phyloP scores from a whole-genome alignment of 192 early-diverging fungal species.

The Backusella circina region DNA sequence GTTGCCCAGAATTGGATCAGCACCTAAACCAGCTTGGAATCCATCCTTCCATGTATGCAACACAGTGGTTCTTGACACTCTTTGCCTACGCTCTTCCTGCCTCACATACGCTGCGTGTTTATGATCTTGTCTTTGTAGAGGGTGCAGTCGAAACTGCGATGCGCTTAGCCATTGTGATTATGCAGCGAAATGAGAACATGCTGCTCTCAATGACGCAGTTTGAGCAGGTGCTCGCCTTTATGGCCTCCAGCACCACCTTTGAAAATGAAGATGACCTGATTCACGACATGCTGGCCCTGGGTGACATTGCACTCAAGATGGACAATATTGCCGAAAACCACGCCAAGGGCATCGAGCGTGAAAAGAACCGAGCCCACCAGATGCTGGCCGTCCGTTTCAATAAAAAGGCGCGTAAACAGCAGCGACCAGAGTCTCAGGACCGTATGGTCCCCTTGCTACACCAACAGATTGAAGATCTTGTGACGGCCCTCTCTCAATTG shows the following conservation, averaged over 20 bases:
- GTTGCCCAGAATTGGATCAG: constrained; percentile 64
- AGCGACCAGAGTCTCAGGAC: not conserved
- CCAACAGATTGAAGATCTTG: constrained; percentile 60
- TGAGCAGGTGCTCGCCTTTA: constrained; percentile 73
- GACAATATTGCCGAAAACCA: constrained; percentile 64
- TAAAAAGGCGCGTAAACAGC: not conserved
- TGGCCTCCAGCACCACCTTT: constrained; percentile 62
- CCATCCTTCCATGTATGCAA: constrained; percentile 86
- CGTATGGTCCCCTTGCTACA: constrained; percentile 38
- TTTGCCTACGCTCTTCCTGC: constrained; percentile 94
- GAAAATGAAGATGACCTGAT: constrained; percentile 60
- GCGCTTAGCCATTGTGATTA: constrained; percentile 76
- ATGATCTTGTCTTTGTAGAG: constrained; percentile 87
- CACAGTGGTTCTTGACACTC: constrained; percentile 94
- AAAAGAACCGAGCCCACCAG: constrained; percentile 48
- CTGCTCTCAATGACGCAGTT: constrained; percentile 71
- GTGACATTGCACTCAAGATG: constrained; percentile 60
- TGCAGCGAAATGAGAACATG: constrained; percentile 74
- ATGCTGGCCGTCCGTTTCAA: constrained; percentile 47
- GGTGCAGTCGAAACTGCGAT: constrained; percentile 82
- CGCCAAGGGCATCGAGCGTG: constrained; percentile 44
- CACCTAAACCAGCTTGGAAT: constrained; percentile 77
- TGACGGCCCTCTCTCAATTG: constrained; percentile 54
- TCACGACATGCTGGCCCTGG: constrained; percentile 69
- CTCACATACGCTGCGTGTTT: constrained; percentile 79